Evolutionary conservation across 2,329 filamentous ascomycete species (phyloP), one percentile per base, ranked within the genome.

Genomic region (Colletotrichum sp.): DNA sequence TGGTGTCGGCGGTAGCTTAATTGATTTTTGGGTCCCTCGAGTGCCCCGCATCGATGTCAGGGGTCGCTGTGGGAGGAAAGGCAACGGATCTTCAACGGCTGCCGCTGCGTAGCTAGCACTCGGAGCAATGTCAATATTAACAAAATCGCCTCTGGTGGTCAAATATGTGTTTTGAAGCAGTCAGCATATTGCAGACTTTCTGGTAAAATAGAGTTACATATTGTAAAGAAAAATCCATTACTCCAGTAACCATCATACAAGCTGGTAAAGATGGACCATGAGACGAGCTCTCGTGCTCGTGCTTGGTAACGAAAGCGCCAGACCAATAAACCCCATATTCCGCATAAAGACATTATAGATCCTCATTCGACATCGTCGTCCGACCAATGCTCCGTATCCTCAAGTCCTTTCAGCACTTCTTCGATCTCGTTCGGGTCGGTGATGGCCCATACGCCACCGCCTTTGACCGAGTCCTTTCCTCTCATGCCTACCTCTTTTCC

Each of bases 401-500:
- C 92, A 62, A 95, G 82, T 4, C 90, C 92, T 76, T 86, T 88
- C 52, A 95, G 83, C 60, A 93, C 91, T 78, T 94, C 92, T 77
- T 96, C 93, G 63, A 95, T 91, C 83, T 95, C 94, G 71, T 89
- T 90, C 10, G 96, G 95, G 82, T 96, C 93, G 12, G 93, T 96
- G 70, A 98, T 95, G 6, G 94, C 96, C 96, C 96, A 98, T 0
- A 98, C 96, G 3, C 96, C 96, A 65, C 96, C 96, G 3, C 96
- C 96, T 83, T 96, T 98, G 65, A 96, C 91, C 18, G 91, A 87
- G 71, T 97, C 95, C 81, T 93, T 92, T 26, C 92, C 92, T 66
- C 92, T 91, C 92, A 97, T 96, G 12, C 96, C 96, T 5, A 98
- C 96, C 85, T 98, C 96, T 85, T 98, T 98, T 15, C 96, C 96